Conservation (phyloP, 2,329 filamentous ascomycete species). For the Penicillium sp. region DNA sequence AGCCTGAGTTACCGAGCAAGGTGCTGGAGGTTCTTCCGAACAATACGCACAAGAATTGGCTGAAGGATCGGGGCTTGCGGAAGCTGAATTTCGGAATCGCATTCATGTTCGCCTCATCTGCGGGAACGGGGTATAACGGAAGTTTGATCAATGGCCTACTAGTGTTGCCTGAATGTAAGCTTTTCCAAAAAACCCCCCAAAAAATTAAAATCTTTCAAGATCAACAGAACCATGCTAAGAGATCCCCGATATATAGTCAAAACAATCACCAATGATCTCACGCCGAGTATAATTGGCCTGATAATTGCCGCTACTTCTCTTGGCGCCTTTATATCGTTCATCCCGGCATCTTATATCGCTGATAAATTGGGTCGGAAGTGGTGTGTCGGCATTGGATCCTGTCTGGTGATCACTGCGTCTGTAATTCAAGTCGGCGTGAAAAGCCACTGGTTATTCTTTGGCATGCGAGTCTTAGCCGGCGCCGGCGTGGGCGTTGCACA, state of each 20-base stretch:
- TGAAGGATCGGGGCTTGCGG: conserved; percentile 26
- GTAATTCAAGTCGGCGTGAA: conserved; percentile 21
- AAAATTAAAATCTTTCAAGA: neutral
- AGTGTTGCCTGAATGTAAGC: conserved; percentile 22
- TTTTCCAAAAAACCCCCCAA: neutral
- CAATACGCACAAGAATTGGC: conserved; percentile 24
- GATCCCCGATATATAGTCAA: conserved; percentile 9
- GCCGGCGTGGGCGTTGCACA: conserved; percentile 40
- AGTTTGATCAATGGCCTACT: conserved; percentile 28
- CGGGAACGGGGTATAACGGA: conserved; percentile 27
- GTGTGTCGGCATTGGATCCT: conserved; percentile 48
- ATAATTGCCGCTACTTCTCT: conserved; percentile 23
- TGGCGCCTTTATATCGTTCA: conserved; percentile 22
- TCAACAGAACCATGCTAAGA: neutral
- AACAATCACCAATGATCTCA: conserved; percentile 14
- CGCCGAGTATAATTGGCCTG: conserved; percentile 21
- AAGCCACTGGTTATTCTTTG: conserved; percentile 29
- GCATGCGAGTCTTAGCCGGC: conserved; percentile 36
- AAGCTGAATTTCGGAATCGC: conserved; percentile 25
- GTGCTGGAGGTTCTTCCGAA: conserved; percentile 20
- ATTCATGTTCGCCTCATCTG: conserved; percentile 28
- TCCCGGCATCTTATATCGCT: conserved; percentile 28
- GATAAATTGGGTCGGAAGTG: conserved; percentile 51
- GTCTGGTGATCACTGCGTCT: conserved; percentile 28
- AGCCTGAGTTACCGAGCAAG: conserved; percentile 17